Base-by-base conservation (phyloP, 352 stramenopile species). In the Phytopythium helicoides region DNA sequence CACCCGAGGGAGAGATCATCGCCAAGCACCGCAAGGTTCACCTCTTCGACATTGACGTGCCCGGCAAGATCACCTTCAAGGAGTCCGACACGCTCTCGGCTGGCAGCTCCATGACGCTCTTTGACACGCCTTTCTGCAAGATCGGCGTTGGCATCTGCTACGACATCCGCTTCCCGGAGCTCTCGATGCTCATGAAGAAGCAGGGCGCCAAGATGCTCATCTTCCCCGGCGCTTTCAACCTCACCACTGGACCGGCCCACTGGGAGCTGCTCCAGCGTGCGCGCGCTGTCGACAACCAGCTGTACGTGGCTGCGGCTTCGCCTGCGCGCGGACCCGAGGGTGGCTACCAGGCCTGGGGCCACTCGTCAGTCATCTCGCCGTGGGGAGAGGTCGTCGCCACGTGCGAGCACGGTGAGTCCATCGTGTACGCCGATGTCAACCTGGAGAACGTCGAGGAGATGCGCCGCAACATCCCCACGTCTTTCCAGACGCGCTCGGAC, bases 81-180 rank as follows among this genome's bases (percentile, higher is more conserved):
- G 98, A 99, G 76, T 99, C 92, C 37, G 97, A 99, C 58, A 99
- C 97, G 25, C 82, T 99, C 11, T 97, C 85, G 47, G 72, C 90
- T 3, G 98, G 98, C 52, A 84, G 97, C 62, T 62, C 60, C 41
- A 60, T 94, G 50, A 94, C 84, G 52, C 63, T 95, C 41, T 92
- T 94, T 52, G 82, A 96, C 65, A 96, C 86, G 42, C 81, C 79
- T 25, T 97, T 81, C 59, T 87, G 89, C 71, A 95, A 95, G 56
- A 93, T 99, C 48, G 97, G 97, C 56, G 79, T 99, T 23, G 98
- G 93, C 21, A 99, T 99, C 60, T 99, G 98, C 78, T 99, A 99
- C 74, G 97, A 99, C 73, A 98, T 99, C 66, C 95, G 97, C 46
- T 99, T 99, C 72, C 94, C 97, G 9, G 96, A 99, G 72, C 93